A percentile compares a stretch with the other conserved stretches of the same genome.
phyloP scores from a whole-genome alignment of 306 rosid species.

The Benincasa hispida region DNA sequence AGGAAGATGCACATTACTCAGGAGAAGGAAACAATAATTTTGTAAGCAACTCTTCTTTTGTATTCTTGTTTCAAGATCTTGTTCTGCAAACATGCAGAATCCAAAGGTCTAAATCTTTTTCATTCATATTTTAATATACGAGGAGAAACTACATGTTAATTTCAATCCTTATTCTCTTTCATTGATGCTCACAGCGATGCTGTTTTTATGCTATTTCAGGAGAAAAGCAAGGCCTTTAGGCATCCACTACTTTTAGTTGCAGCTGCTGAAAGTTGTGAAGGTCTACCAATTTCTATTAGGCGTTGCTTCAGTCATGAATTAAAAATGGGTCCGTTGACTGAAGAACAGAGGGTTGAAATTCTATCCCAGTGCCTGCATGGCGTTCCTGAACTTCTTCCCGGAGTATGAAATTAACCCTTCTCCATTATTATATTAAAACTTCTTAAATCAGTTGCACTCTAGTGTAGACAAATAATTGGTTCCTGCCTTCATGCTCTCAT shows the following conservation, averaged over 20 bases:
- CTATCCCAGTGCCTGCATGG: conserved; percentile 52
- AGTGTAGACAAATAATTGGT: background rate
- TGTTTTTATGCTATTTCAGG: conserved; percentile 25
- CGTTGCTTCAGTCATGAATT: conserved; percentile 95
- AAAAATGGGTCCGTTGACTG: conserved; percentile 76
- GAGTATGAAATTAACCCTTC: conserved; percentile 25
- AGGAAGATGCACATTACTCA: conserved; percentile 26
- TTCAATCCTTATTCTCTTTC: background rate
- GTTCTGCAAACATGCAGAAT: background rate
- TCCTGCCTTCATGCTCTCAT: background rate
- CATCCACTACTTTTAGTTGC: conserved; percentile 67
- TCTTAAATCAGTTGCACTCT: background rate
- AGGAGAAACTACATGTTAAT: background rate
- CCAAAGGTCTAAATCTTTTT: background rate
- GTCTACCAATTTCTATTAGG: conserved; percentile 68
- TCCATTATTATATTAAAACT: background rate
- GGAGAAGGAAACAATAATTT: conserved; percentile 30
- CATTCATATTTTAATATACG: background rate
- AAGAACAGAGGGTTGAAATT: conserved; percentile 81
- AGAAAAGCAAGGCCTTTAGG: conserved; percentile 31
- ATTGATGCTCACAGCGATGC: background rate
- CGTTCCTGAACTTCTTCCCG: conserved; percentile 41
- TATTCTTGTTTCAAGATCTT: background rate
- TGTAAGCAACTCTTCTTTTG: conserved; percentile 33
- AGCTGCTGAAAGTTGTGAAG: conserved; percentile 82